Percentiles rank a stretch among this genome's conserved stretches.
Evolutionary conservation across 768 basidiomycete species (phyloP).

Genomic region (Rhizopogon sp.): DNA sequence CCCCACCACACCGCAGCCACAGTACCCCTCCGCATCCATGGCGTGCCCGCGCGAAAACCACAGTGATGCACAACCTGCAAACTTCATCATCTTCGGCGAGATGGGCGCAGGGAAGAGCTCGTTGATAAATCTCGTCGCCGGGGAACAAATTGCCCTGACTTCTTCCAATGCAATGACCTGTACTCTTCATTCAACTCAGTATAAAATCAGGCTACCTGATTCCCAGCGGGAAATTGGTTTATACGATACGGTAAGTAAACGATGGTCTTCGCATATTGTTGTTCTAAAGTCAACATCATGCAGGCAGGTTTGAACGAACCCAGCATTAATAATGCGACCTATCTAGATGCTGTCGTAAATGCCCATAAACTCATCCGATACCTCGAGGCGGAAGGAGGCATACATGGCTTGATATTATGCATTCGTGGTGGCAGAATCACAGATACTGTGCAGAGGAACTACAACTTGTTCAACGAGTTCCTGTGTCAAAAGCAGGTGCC

Average conservation of each 20-base stretch:
- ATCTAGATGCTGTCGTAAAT: slow-evolving; percentile 21
- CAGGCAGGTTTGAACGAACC: slow-evolving; percentile 24
- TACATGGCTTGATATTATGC: slow-evolving; percentile 35
- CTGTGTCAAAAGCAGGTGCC: slow-evolving; percentile 29
- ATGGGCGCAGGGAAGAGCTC: slow-evolving; percentile 8
- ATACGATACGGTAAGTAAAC: not conserved
- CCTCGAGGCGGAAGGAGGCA: slow-evolving; percentile 27
- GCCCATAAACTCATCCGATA: slow-evolving; percentile 28
- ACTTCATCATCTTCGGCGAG: slow-evolving; percentile 8
- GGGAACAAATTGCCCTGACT: not conserved
- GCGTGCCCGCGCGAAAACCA: too few species aligned
- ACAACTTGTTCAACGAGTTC: slow-evolving; percentile 27
- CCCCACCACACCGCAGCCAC: too few species aligned
- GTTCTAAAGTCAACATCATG: not conserved
- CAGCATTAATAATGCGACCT: slow-evolving; percentile 17
- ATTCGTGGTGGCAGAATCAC: slow-evolving; percentile 24
- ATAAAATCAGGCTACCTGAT: not conserved
- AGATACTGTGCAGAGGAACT: slow-evolving; percentile 22
- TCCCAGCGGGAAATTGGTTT: not conserved
- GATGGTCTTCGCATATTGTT: not conserved
- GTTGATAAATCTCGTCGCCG: slow-evolving; percentile 7
- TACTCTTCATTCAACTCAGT: slow-evolving; percentile 1
- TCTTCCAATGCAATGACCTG: not conserved
- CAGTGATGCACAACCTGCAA: not conserved
- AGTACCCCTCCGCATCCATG: too few species aligned